Conservation (phyloP, 305 asterid genomes). For the Fraxinus greggii region DNA sequence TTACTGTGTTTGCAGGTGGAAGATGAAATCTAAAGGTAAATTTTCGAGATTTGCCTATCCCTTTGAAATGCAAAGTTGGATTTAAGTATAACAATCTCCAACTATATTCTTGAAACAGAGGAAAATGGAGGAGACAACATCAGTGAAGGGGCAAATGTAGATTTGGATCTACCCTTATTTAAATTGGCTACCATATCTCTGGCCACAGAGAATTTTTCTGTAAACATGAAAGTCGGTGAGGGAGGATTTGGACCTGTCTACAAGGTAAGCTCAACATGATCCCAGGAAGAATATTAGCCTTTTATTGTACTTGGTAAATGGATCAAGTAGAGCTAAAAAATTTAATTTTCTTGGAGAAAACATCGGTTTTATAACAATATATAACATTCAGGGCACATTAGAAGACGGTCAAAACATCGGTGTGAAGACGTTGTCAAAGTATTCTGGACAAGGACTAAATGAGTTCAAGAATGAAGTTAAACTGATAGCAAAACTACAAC, state of each 20-base stretch:
- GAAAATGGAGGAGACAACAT: conserved; percentile 19
- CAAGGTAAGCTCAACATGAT: conserved; percentile 33
- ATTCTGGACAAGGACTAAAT: conserved; percentile 23
- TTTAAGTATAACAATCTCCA: background rate
- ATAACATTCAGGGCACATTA: conserved; percentile 38
- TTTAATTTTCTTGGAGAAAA: background rate
- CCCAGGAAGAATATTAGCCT: background rate
- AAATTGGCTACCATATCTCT: conserved; percentile 28
- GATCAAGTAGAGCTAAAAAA: background rate
- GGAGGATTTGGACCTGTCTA: conserved; percentile 59
- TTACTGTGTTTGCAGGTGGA: conserved; percentile 26
- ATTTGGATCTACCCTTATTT: conserved; percentile 41
- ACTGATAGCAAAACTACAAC: conserved; percentile 24
- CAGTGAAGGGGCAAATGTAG: conserved; percentile 25
- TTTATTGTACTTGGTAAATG: background rate
- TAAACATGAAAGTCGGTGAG: conserved; percentile 41
- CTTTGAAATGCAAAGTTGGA: conserved; percentile 12
- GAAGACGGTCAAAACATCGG: conserved; percentile 38
- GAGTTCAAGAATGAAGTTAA: conserved; percentile 27
- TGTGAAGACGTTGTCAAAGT: conserved; percentile 46
- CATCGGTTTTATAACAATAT: background rate
- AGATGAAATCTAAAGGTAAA: conserved; percentile 34
- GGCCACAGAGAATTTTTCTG: conserved; percentile 46
- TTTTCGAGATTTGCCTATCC: background rate
- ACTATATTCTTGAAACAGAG: conserved; percentile 22